A percentile compares a stretch with the other conserved stretches of the same genome.
These are phyloP conservation scores for Rhodomyrtus tomentosa DNA, from an alignment of 345 rosid species.

Conservation along the genomic window DNA sequence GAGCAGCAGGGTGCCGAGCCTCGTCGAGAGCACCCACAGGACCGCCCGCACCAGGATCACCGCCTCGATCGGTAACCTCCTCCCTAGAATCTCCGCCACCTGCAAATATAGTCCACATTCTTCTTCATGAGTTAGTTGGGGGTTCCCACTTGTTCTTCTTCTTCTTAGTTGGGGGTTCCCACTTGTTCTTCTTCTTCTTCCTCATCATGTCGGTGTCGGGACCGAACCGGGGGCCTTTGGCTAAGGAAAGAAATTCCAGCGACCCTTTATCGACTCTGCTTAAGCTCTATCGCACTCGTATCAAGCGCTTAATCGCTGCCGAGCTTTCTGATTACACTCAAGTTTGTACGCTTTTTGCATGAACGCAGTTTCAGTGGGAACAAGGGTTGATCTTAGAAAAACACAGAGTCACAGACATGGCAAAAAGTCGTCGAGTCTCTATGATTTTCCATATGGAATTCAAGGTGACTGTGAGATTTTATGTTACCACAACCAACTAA, in stretches of 20 bases:
- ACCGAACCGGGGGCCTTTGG: too few relatives aligned
- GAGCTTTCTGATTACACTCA: not conserved
- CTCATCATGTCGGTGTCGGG: too few relatives aligned
- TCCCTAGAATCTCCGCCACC: constrained; percentile 26
- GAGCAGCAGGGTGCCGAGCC: constrained; percentile 57
- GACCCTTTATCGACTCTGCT: not conserved
- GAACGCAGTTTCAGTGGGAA: not conserved
- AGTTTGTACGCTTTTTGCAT: not conserved
- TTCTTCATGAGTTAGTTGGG: too few relatives aligned
- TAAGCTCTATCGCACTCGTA: not conserved
- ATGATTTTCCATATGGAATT: not conserved
- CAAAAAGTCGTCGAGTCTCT: not conserved
- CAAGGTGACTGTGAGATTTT: too few relatives aligned
- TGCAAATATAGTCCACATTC: not conserved
- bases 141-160: too few relatives aligned
- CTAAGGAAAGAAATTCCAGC: not conserved
- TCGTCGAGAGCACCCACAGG: constrained; percentile 36
- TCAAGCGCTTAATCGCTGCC: not conserved
- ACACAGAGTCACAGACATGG: not conserved
- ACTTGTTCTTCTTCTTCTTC: too few relatives aligned
- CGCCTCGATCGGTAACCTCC: constrained; percentile 12
- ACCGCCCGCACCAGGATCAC: constrained; percentile 29
- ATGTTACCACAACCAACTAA: too few relatives aligned
- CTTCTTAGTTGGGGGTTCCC: too few relatives aligned
- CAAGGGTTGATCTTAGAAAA: not conserved